Percentiles rank a stretch among this genome's conserved stretches.
phyloP scores from a whole-genome alignment of 2,329 filamentous ascomycete genomes.

The Zarea fungicola region DNA sequence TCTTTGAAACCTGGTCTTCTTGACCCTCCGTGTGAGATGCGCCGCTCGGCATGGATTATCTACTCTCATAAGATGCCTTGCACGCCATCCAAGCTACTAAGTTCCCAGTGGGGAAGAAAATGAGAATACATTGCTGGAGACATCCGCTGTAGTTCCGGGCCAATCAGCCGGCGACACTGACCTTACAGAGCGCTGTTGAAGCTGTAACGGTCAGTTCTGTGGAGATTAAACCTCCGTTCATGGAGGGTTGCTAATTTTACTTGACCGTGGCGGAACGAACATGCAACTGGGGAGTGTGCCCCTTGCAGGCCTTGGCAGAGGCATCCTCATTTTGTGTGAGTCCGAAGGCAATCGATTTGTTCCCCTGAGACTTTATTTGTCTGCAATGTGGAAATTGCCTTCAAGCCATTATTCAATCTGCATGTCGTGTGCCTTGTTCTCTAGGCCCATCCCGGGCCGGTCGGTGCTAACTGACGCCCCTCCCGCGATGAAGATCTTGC shows the following conservation, averaged over 20 bases:
- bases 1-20: neutral
- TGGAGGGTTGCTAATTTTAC: conserved; percentile 4
- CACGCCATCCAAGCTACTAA: neutral
- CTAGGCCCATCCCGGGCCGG: neutral
- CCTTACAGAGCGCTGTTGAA: neutral
- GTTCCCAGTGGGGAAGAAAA: neutral
- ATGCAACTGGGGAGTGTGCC: neutral
- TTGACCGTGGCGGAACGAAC: neutral
- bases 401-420: neutral
- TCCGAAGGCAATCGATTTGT: neutral
- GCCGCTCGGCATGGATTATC: neutral
- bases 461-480: neutral
- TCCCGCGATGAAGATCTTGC: neutral
- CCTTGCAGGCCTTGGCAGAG: neutral
- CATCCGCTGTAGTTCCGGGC: conserved; percentile 1
- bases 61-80: neutral
- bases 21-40: no score
- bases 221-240: conserved; percentile 2
- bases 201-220: conserved; percentile 8
- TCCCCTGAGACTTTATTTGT: neutral
- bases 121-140: neutral
- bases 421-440: neutral
- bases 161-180: conserved; percentile 3
- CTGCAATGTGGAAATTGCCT: conserved; percentile 1
- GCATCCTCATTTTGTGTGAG: neutral